Conservation (phyloP, 2,329 filamentous ascomycete genomes). For the Neurospora sp. region DNA sequence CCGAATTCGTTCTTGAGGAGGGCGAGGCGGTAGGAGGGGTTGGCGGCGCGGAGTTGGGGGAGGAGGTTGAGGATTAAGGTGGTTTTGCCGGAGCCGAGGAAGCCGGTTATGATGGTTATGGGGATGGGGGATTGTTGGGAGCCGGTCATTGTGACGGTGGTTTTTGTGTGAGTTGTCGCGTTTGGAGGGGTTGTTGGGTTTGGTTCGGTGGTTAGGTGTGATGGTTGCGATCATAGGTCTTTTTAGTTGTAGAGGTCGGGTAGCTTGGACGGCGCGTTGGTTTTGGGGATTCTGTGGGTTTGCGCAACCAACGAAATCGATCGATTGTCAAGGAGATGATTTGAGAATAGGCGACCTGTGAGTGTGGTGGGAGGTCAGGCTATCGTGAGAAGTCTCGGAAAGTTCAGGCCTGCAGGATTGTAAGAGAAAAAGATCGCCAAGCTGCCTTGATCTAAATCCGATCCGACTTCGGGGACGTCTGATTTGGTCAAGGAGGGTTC, state of each 20-base stretch:
- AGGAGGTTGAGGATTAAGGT: slow-evolving; percentile 91
- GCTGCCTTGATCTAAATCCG: not conserved
- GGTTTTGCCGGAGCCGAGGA: slow-evolving; percentile 92
- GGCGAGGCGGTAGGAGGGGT: slow-evolving; percentile 72
- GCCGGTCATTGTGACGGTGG: slow-evolving; percentile 3
- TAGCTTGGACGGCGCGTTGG: no score
- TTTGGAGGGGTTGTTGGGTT: not conserved
- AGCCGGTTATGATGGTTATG: slow-evolving; percentile 92
- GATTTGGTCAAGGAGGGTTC: not conserved
- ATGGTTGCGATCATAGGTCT: slow-evolving; percentile 9
- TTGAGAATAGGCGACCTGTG: not conserved
- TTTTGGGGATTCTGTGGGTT: no score
- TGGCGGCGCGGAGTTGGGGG: slow-evolving; percentile 71
- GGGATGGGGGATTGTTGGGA: slow-evolving; percentile 66
- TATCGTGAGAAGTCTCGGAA: not conserved
- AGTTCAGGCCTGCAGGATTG: not conserved
- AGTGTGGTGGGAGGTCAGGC: not conserved
- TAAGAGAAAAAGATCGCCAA: not conserved
- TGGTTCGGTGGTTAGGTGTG: not conserved
- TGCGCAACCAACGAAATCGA: not conserved
- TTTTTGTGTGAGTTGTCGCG: not conserved
- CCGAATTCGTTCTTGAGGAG: slow-evolving; percentile 98
- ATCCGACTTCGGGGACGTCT: not conserved
- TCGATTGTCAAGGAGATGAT: not conserved
- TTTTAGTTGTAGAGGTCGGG: no score